Base-by-base conservation (phyloP, 768 basidiomycete genomes). In the Auriscalpium orientale region DNA sequence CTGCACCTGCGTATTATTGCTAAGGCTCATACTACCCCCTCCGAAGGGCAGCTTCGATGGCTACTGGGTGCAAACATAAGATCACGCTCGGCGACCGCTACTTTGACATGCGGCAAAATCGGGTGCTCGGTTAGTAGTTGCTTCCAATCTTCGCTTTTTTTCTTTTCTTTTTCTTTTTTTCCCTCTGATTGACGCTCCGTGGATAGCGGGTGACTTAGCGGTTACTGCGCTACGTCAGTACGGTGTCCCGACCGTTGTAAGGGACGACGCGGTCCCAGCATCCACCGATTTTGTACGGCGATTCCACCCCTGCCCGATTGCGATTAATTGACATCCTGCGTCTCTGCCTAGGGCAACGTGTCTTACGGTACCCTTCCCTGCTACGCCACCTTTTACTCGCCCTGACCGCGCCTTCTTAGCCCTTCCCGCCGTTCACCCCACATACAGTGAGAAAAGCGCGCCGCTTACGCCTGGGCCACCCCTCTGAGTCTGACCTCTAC, bases 281-380 rank as follows among this genome's bases (percentile, higher is more conserved):
- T 62, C 61, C 18, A 62, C 61, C 2, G 61, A 62, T 16, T 62
- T 62, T 47, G 61, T 62, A 43, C 46, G 61, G 20, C 11, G 51
- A 11, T 43, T 4, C 36, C 8, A 5, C 13, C 11, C 21, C 49
- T 37, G 0, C 13, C 8, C 38, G 9, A 34, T 18, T 20, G 15
- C 3, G 15, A 12, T 15, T 35, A 28, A 15, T 46, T 47, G 13
- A 45, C 44, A 7, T 5, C 7, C 16, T 4, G 16, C 37, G 2
- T 45, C 6, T 21, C 9, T 6, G 16, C 46, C 33, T 37, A 62
- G 61, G 61, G 61, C 53, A 62, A 62, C 38, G 33, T 62, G 33
- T 62, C 59, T n/a, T 54, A 62, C 50, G 58, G 61, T 62, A 49
- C 54, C 53, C 33, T 9, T n/a, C 16, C 16, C n/a, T 48, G 20